phyloP scores from a whole-genome alignment of 1,284 basidiomycete genomes.

The Baeospora myosura region DNA sequence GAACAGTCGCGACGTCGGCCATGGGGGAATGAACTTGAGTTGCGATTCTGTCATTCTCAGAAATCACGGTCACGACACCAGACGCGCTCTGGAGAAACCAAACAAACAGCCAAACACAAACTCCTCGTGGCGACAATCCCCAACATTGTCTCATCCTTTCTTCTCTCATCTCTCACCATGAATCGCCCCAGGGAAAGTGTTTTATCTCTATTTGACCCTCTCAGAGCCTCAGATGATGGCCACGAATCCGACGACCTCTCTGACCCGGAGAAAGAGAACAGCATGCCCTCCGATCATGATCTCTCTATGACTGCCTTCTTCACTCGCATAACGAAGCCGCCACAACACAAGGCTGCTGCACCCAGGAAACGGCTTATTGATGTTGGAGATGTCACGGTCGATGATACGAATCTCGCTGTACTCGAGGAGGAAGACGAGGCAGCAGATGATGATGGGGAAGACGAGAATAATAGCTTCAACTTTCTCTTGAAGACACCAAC shows the following conservation, averaged over 20 bases:
- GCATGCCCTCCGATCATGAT: slow-evolving; percentile 25
- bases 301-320: slow-evolving; percentile 44
- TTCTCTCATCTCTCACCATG: slow-evolving; percentile 19
- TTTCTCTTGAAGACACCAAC: neutral
- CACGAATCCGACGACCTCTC: slow-evolving; percentile 21
- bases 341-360: slow-evolving; percentile 25
- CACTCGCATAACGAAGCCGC: slow-evolving; percentile 30
- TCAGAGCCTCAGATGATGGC: slow-evolving; percentile 20
- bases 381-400: slow-evolving; percentile 43
- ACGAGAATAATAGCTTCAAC: neutral
- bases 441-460: slow-evolving; percentile 21
- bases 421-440: slow-evolving; percentile 26
- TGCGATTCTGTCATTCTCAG: neutral
- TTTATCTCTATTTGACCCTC: slow-evolving; percentile 53
- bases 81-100: slow-evolving; percentile 1
- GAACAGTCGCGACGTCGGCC: slow-evolving; percentile 30
- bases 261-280: slow-evolving; percentile 57
- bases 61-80: neutral
- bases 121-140: slow-evolving; percentile 1
- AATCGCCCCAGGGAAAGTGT: slow-evolving; percentile 37
- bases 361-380: slow-evolving; percentile 50
- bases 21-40: slow-evolving; percentile 1
- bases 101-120: slow-evolving; percentile 5
- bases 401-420: slow-evolving; percentile 23
- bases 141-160: neutral